These are phyloP conservation scores for Phytophthora pistaciae DNA, from an alignment of 352 stramenopile species.

Conservation along the genomic window DNA sequence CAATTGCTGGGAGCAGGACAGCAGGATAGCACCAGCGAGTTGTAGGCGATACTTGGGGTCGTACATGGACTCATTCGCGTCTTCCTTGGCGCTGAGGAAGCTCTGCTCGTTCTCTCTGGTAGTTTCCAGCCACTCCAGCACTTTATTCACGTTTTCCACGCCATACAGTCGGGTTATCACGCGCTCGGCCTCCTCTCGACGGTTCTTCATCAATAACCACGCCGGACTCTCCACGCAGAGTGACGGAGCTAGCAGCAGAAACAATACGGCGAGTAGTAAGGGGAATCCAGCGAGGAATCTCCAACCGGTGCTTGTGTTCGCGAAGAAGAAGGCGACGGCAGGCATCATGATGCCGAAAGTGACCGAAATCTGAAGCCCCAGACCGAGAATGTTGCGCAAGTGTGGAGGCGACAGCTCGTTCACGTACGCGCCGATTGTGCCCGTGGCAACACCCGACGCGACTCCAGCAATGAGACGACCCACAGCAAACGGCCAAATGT, in stretches of 20 bases:
- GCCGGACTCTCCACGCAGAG: slow-evolving; percentile 57
- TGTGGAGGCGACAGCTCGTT: slow-evolving; percentile 49
- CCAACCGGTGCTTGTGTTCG: slow-evolving; percentile 57
- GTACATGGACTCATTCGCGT: slow-evolving; percentile 19
- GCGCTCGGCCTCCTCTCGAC: slow-evolving; percentile 22
- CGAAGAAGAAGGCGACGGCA: slow-evolving; percentile 61
- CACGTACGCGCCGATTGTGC: slow-evolving; percentile 42
- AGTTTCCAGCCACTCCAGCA: slow-evolving; percentile 20
- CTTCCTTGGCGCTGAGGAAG: slow-evolving; percentile 19
- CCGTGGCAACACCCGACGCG: slow-evolving; percentile 42
- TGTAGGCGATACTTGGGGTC: slow-evolving; percentile 33
- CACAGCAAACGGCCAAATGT: slow-evolving; percentile 39
- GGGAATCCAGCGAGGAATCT: slow-evolving; percentile 51
- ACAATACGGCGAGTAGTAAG: slow-evolving; percentile 50
- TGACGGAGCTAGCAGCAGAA: slow-evolving; percentile 47
- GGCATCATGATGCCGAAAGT: slow-evolving; percentile 58
- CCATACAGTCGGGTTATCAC: slow-evolving; percentile 39
- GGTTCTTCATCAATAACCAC: slow-evolving; percentile 44
- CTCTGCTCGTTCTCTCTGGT: slow-evolving; percentile 12
- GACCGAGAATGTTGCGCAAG: slow-evolving; percentile 37
- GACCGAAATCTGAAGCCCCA: slow-evolving; percentile 57
- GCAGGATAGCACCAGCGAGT: slow-evolving; percentile 40
- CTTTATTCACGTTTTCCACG: slow-evolving; percentile 26
- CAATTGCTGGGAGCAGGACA: slow-evolving; percentile 56
- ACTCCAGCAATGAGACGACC: slow-evolving; percentile 52